Evolutionary conservation across 1,284 basidiomycete species (phyloP).

Genomic region (Trichosporon asahii): DNA sequence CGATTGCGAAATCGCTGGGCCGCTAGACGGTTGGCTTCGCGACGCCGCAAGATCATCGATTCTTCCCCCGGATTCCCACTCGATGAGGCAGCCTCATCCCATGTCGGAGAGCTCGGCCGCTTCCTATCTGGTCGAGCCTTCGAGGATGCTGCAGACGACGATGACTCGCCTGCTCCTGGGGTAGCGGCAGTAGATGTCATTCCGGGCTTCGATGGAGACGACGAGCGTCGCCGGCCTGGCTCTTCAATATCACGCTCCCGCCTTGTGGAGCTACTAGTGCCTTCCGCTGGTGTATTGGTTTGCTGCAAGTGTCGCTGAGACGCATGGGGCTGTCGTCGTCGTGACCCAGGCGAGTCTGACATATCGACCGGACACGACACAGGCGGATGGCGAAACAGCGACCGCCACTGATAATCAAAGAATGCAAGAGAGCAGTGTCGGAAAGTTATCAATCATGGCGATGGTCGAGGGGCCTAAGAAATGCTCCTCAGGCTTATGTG

Average conservation of each 20-base stretch:
- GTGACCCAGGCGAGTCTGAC: background rate
- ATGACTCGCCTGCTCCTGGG: background rate
- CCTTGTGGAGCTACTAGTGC: background rate
- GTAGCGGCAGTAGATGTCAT: background rate
- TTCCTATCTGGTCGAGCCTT: background rate
- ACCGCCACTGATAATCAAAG: background rate
- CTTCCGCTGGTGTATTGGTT: background rate
- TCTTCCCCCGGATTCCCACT: constrained; percentile 19
- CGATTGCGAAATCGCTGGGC: constrained; percentile 46
- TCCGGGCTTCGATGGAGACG: background rate
- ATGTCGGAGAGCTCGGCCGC: background rate
- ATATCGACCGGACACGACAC: background rate
- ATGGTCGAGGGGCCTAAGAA: background rate
- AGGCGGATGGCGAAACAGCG: too few relatives aligned
- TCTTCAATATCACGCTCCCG: constrained; percentile 18
- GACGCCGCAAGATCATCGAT: constrained; percentile 32
- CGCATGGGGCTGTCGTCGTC: background rate
- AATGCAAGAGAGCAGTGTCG: background rate
- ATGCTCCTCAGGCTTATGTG: background rate
- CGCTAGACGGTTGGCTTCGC: constrained; percentile 47
- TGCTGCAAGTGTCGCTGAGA: background rate
- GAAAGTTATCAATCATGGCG: background rate
- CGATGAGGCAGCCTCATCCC: background rate
- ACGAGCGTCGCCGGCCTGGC: background rate
- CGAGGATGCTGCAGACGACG: background rate